Evolutionary conservation across 1,284 basidiomycete species (phyloP).

Genomic region (Pascua sp.): DNA sequence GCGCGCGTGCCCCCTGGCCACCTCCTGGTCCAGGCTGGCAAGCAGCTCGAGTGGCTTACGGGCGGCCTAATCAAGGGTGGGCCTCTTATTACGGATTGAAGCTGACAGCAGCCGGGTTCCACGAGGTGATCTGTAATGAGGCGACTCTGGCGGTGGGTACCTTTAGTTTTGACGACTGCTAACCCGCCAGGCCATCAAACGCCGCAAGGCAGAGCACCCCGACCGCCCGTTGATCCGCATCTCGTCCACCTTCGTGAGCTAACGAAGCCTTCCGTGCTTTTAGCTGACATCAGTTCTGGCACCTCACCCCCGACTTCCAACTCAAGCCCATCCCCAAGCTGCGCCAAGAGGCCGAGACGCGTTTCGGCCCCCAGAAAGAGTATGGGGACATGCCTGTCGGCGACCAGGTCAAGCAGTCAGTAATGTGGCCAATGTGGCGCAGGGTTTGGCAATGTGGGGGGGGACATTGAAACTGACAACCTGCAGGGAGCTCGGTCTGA

Average conservation of each 20-base stretch:
- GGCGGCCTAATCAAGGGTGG: constrained; percentile 74
- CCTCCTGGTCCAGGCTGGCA: constrained; percentile 75
- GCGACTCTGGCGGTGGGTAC: constrained; percentile 63
- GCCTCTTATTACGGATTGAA: not conserved
- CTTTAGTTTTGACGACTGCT: not conserved
- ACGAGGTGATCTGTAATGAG: constrained; percentile 84
- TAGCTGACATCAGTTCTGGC: constrained; percentile 63
- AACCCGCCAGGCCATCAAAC: constrained; percentile 59
- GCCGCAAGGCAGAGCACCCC: constrained; percentile 59
- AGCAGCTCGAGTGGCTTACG: constrained; percentile 83
- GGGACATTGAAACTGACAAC: constrained; percentile 1
- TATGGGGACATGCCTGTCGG: constrained; percentile 81
- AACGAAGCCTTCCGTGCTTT: too few species aligned
- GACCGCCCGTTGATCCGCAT: constrained; percentile 82
- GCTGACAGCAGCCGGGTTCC: constrained; percentile 63
- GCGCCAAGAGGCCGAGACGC: constrained; percentile 44
- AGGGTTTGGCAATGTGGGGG: not conserved
- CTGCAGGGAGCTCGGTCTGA: constrained; percentile 71
- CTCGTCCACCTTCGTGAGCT: constrained; percentile 71
- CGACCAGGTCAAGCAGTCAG: constrained; percentile 76
- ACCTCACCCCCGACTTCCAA: constrained; percentile 77
- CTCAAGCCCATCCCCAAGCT: constrained; percentile 63
- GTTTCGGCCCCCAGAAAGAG: constrained; percentile 48
- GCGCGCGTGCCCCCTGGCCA: constrained; percentile 69
- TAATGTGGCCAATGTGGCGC: not conserved